Evolutionary conservation across 306 rosid species (phyloP).

Genomic region (Glycyrrhiza uralensis): DNA sequence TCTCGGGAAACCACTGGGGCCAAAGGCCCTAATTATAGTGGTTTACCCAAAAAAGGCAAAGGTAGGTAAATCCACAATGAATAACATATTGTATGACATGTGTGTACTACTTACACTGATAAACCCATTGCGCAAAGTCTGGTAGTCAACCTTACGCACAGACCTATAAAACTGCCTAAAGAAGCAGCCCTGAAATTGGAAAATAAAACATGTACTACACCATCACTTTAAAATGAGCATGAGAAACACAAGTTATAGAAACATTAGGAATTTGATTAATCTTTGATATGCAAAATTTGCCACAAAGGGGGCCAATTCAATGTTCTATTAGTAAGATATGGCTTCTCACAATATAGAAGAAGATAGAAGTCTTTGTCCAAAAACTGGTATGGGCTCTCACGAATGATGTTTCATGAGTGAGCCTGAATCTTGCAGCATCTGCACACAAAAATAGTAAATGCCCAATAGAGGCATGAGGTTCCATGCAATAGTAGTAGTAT

Average conservation of each 20-base stretch:
- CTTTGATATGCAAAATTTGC: not conserved
- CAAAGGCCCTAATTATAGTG: no score
- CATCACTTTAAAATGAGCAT: not conserved
- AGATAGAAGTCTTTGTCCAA: slow-evolving; percentile 69
- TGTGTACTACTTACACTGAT: slow-evolving; percentile 59
- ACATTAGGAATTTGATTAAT: not conserved
- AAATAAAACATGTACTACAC: not conserved
- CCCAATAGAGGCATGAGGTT: not conserved
- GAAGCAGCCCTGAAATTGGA: slow-evolving; percentile 74
- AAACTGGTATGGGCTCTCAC: slow-evolving; percentile 75
- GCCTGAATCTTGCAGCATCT: slow-evolving; percentile 82
- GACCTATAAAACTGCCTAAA: slow-evolving; percentile 82
- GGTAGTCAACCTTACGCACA: slow-evolving; percentile 68
- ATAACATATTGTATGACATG: not conserved
- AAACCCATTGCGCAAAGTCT: slow-evolving; percentile 80
- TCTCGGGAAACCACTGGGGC: no score
- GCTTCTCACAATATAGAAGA: slow-evolving; percentile 80
- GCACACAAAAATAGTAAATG: slow-evolving; percentile 8
- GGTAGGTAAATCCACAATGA: not conserved
- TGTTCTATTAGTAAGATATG: slow-evolving; percentile 10
- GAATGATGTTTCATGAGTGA: slow-evolving; percentile 87
- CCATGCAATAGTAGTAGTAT: not conserved
- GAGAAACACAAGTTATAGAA: not conserved
- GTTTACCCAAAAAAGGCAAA: no score
- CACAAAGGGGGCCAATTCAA: no score